phyloP scores from a whole-genome alignment of 352 stramenopile genomes.

The Phytopythium ostracodes region DNA sequence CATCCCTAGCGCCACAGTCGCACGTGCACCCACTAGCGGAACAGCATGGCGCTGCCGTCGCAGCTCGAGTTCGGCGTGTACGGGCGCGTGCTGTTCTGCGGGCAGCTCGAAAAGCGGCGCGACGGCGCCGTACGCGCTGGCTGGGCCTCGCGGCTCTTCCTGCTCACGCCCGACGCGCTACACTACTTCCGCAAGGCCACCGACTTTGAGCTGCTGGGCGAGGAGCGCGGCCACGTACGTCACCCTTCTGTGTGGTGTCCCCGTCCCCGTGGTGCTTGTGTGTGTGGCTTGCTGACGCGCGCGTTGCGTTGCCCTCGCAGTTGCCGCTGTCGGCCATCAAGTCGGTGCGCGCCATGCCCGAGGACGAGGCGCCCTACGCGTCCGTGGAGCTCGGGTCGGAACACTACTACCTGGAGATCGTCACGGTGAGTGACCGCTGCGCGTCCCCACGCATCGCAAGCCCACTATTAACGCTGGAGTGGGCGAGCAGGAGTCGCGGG shows the following conservation, averaged over 20 bases:
- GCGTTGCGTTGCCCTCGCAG: conserved; percentile 15
- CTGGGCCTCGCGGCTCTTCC: conserved; percentile 76
- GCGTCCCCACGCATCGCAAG: too few relatives aligned
- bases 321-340: conserved; percentile 60
- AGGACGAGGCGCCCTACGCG: conserved; percentile 53
- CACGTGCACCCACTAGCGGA: background rate
- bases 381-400: conserved; percentile 52
- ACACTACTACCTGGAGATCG: conserved; percentile 83
- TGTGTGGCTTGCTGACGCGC: too few relatives aligned
- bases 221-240: conserved; percentile 70
- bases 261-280: too few relatives aligned
- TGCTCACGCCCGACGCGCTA: conserved; percentile 71
- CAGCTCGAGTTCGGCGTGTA: conserved; percentile 68
- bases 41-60: conserved; percentile 1
- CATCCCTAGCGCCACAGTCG: background rate
- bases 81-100: conserved; percentile 69
- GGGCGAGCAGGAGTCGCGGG: conserved; percentile 40
- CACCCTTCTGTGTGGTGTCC: too few relatives aligned
- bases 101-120: conserved; percentile 70
- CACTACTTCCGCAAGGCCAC: conserved; percentile 79
- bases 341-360: conserved; percentile 68
- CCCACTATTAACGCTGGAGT: background rate
- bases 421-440: conserved; percentile 32
- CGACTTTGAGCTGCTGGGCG: conserved; percentile 70
- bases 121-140: conserved; percentile 68